These are phyloP conservation scores for Nemania serpens DNA, from an alignment of 2,329 filamentous ascomycete species.

Conservation along the genomic window DNA sequence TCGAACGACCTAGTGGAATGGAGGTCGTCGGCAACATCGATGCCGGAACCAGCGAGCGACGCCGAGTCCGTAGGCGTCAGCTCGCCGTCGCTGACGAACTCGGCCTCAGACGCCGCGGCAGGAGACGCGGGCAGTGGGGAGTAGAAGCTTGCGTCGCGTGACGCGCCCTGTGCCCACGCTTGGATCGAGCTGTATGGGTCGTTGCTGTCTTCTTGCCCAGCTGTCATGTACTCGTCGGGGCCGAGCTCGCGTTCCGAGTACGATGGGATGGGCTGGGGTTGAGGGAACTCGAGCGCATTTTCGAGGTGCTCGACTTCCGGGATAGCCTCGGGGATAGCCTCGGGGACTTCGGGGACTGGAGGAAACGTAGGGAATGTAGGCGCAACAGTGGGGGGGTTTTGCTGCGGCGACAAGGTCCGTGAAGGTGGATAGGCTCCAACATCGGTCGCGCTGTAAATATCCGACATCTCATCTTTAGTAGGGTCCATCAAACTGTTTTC, in stretches of 20 bases:
- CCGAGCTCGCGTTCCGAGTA: conserved; percentile 48
- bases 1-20: conserved; percentile 51
- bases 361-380: no score
- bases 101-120: conserved; percentile 56
- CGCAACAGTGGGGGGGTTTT: background rate
- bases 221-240: conserved; percentile 57
- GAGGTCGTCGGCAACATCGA: conserved; percentile 52
- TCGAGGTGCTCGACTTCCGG: background rate
- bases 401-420: conserved; percentile 6
- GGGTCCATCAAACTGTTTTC: conserved; percentile 51
- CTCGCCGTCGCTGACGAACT: conserved; percentile 57
- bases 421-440: conserved; percentile 36
- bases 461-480: conserved; percentile 54
- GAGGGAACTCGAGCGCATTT: background rate
- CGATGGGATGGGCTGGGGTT: conserved; percentile 28
- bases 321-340: conserved; percentile 37
- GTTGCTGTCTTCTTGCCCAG: conserved; percentile 50
- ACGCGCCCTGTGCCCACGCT: conserved; percentile 65
- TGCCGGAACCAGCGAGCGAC: conserved; percentile 58
- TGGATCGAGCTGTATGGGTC: conserved; percentile 64
- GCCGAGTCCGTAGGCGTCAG: conserved; percentile 64
- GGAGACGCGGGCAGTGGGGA: conserved; percentile 62
- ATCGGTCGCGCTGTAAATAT: conserved; percentile 64
- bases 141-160: conserved; percentile 58
- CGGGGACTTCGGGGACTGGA: conserved; percentile 40